Evolutionary conservation across 371 early-diverging fungal species (phyloP).

Genomic region (Syncephalastrum racemosum): DNA sequence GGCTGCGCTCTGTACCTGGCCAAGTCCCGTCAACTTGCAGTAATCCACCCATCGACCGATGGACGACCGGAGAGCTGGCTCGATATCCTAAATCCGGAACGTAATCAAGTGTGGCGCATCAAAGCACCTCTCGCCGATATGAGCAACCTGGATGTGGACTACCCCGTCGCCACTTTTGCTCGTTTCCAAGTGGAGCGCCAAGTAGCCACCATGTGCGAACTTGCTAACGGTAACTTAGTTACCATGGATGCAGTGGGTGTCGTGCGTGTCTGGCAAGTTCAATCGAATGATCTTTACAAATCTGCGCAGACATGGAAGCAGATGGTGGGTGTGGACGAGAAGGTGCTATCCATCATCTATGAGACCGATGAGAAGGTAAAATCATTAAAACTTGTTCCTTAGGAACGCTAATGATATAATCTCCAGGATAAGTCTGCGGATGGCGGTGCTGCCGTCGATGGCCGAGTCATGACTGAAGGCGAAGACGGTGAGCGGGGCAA

Average conservation of each 20-base stretch:
- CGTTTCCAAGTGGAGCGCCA: slow-evolving; percentile 53
- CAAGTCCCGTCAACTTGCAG: slow-evolving; percentile 58
- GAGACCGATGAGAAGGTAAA: slow-evolving; percentile 48
- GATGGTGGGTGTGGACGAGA: slow-evolving; percentile 72
- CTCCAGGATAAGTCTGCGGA: not conserved
- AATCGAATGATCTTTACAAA: slow-evolving; percentile 50
- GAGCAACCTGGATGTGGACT: slow-evolving; percentile 30
- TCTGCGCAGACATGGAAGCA: slow-evolving; percentile 75
- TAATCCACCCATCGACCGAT: slow-evolving; percentile 53
- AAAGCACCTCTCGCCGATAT: slow-evolving; percentile 62
- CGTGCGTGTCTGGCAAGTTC: slow-evolving; percentile 72
- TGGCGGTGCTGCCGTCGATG: slow-evolving; percentile 35
- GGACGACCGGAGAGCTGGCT: slow-evolving; percentile 64
- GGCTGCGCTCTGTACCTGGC: slow-evolving; percentile 48
- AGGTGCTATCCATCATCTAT: slow-evolving; percentile 63
- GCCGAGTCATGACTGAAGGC: slow-evolving; percentile 40
- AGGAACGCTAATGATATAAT: not conserved
- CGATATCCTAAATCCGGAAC: slow-evolving; percentile 59
- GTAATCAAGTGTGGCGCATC: slow-evolving; percentile 61
- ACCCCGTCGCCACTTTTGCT: slow-evolving; percentile 43
- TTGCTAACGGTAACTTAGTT: slow-evolving; percentile 63
- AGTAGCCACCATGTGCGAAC: slow-evolving; percentile 62
- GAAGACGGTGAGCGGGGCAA: slow-evolving; percentile 27
- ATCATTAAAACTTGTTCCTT: not conserved
- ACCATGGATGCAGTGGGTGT: slow-evolving; percentile 68